phyloP scores from a whole-genome alignment of 495 filamentous ascomycete species.

The Hyaloscypha variabilis region DNA sequence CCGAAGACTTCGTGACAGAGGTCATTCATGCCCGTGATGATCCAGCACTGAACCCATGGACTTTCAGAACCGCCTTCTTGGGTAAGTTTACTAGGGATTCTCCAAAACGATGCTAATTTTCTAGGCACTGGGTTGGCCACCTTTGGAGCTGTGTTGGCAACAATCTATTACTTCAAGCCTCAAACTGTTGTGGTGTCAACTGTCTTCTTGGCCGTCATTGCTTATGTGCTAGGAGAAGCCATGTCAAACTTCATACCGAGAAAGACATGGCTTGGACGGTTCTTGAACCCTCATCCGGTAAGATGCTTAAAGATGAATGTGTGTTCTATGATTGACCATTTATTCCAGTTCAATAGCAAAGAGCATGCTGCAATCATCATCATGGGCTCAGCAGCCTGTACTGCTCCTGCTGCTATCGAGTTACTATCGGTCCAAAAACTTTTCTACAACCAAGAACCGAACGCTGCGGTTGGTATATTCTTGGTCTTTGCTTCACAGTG shows the following conservation, averaged over 20 bases:
- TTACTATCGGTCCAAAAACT: conserved; percentile 47
- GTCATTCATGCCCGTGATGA: too few relatives aligned
- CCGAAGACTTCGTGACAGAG: too few relatives aligned
- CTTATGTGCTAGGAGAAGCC: conserved; percentile 37
- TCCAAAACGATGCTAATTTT: too few relatives aligned
- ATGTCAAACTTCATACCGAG: conserved; percentile 43
- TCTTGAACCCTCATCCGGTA: conserved; percentile 70
- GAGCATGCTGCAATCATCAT: conserved; percentile 76
- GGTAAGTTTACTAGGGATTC: too few relatives aligned
- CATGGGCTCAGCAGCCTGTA: conserved; percentile 59
- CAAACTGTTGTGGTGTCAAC: conserved; percentile 43
- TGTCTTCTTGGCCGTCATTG: conserved; percentile 45
- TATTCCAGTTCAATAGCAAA: conserved; percentile 81
- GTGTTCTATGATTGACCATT: too few relatives aligned
- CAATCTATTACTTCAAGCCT: conserved; percentile 51
- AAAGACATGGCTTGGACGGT: conserved; percentile 34
- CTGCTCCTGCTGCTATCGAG: conserved; percentile 36
- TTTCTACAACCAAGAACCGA: conserved; percentile 44
- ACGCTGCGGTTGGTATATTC: conserved; percentile 40
- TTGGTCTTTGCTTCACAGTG: conserved; percentile 46
- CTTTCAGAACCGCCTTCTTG: too few relatives aligned
- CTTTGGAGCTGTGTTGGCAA: conserved; percentile 10
- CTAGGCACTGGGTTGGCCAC: conserved; percentile 19
- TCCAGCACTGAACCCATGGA: too few relatives aligned
- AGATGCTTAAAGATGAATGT: too few relatives aligned